These are phyloP conservation scores for Linum usitatissimum DNA, from an alignment of 345 rosid species.

Conservation along the genomic window DNA sequence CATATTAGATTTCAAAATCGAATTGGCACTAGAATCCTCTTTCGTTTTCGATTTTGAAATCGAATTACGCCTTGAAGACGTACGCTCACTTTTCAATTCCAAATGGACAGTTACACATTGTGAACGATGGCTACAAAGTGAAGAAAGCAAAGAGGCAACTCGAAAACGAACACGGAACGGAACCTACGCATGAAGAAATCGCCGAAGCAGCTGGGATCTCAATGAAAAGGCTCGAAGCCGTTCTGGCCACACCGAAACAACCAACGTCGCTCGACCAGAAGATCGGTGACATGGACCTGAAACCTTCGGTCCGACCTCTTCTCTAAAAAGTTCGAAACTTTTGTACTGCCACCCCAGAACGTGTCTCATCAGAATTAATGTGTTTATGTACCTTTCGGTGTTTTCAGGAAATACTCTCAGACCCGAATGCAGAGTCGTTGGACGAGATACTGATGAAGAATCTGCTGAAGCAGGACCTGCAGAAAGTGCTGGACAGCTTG, in stretches of 20 bases:
- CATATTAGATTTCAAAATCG: too few species aligned
- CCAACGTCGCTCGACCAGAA: constrained; percentile 88
- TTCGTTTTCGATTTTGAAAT: too few species aligned
- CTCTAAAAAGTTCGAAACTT: not conserved
- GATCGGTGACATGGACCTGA: constrained; percentile 64
- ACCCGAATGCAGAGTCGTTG: constrained; percentile 65
- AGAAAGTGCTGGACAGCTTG: constrained; percentile 63
- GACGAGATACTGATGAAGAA: constrained; percentile 61
- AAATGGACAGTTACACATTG: constrained; percentile 70
- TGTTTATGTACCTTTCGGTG: not conserved
- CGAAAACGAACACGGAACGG: constrained; percentile 49
- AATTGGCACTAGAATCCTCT: too few species aligned
- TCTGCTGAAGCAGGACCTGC: constrained; percentile 75
- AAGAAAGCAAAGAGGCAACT: constrained; percentile 78
- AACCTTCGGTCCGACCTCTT: constrained; percentile 53
- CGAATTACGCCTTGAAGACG: too few species aligned
- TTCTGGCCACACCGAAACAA: constrained; percentile 65
- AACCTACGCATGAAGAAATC: constrained; percentile 73
- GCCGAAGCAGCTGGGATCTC: constrained; percentile 84
- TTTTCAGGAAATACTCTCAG: constrained; percentile 68
- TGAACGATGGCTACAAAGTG: constrained; percentile 83
- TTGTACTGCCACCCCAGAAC: not conserved
- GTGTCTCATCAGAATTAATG: not conserved
- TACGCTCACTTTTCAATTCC: not conserved
- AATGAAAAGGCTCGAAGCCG: constrained; percentile 74